These are phyloP conservation scores for Viola pubescens DNA, from an alignment of 441 rosid genomes.

Conservation along the genomic window DNA sequence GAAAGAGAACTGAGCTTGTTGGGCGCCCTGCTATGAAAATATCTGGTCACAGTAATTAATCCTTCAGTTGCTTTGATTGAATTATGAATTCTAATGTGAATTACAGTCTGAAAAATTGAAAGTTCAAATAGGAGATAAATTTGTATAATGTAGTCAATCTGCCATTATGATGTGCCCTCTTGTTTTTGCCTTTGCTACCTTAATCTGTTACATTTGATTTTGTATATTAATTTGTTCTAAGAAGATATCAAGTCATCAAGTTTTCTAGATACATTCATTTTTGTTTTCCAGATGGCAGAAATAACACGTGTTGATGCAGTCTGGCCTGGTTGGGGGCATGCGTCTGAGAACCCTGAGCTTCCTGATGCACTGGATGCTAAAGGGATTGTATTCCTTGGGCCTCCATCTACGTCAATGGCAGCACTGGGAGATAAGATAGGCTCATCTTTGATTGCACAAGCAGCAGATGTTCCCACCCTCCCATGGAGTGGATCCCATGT, in stretches of 20 bases:
- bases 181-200: constrained; percentile 3
- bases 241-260: too few species aligned
- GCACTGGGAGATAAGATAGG: constrained; percentile 99
- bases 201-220: too few species aligned
- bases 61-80: too few species aligned
- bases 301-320: constrained; percentile 97
- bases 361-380: constrained; percentile 88
- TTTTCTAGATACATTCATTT: not conserved
- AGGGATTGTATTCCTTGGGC: constrained; percentile 94
- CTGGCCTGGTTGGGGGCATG: constrained; percentile 99
- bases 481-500: constrained; percentile 99
- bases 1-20: too few species aligned
- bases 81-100: too few species aligned
- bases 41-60: too few species aligned
- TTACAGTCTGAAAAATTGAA: too few species aligned
- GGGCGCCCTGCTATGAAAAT: too few species aligned
- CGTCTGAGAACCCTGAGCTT: constrained; percentile 97
- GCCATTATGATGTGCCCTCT: not conserved
- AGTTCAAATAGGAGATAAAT: too few species aligned
- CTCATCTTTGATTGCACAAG: constrained; percentile 99
- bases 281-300: constrained; percentile 80
- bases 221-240: too few species aligned
- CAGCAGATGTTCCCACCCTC: constrained; percentile 97
- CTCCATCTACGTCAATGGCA: constrained; percentile 86
- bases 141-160: not conserved